Conservation (phyloP, 495 filamentous ascomycete genomes). For the Hypoxylon trugodes region DNA sequence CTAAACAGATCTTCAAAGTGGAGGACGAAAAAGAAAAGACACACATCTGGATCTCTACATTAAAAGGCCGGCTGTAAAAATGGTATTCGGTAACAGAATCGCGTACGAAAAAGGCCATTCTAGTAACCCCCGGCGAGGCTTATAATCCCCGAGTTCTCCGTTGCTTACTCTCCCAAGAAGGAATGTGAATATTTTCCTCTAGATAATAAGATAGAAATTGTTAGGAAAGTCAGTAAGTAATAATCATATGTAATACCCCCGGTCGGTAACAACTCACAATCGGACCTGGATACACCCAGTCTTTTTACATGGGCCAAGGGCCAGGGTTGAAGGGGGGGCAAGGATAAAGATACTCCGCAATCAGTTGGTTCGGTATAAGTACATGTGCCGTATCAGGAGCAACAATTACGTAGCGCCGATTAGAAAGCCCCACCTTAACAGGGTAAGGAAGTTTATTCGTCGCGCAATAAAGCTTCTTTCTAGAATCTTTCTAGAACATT, state of each 20-base stretch:
- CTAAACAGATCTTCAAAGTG: slow-evolving; percentile 18
- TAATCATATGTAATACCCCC: no score
- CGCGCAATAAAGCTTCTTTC: slow-evolving; percentile 26
- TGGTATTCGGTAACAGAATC: slow-evolving; percentile 5
- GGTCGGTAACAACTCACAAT: slow-evolving; percentile 4
- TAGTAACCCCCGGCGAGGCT: slow-evolving; percentile 34
- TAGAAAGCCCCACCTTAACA: slow-evolving; percentile 3
- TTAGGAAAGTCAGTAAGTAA: no score
- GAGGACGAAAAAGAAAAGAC: slow-evolving; percentile 4
- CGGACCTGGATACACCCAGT: no score
- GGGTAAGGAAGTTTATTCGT: slow-evolving; percentile 18
- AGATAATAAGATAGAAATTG: no score
- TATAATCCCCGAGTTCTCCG: slow-evolving; percentile 29
- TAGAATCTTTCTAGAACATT: slow-evolving; percentile 41
- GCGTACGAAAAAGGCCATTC: neutral
- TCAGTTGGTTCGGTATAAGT: slow-evolving; percentile 16
- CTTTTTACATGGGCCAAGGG: no score
- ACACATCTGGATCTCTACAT: slow-evolving; percentile 4
- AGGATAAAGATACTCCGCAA: slow-evolving; percentile 15
- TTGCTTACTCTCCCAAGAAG: slow-evolving; percentile 34
- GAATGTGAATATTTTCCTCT: no score
- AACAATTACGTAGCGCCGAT: slow-evolving; percentile 38
- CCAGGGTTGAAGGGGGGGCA: neutral
- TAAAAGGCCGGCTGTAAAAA: neutral
- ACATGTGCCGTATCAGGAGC: neutral